These are phyloP conservation scores for Gracilaria vermiculophylla DNA, from an alignment of 23 red algal genomes.

Conservation along the genomic window DNA sequence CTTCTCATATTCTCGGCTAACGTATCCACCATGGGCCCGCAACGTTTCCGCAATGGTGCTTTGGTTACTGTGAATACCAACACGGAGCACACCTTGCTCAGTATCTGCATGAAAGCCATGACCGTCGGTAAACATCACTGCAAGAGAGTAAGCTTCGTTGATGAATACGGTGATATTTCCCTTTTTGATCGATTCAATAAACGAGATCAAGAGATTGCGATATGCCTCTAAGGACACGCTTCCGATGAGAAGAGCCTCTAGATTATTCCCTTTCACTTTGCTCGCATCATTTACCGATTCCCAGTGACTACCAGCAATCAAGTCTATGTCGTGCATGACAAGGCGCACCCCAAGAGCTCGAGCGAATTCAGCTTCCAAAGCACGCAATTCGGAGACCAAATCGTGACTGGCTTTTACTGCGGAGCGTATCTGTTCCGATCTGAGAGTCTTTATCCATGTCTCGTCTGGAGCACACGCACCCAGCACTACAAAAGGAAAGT, in stretches of 20 bases:
- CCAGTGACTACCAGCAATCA: neutral
- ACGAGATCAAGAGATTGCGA: neutral
- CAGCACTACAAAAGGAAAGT: constrained; percentile 13
- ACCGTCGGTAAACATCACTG: constrained; percentile 49
- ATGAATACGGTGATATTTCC: neutral
- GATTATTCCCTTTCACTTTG: neutral
- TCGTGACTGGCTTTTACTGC: neutral
- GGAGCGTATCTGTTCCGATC: constrained; percentile 12
- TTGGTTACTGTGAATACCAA: neutral
- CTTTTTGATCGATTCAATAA: neutral
- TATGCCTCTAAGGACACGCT: neutral
- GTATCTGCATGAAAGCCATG: neutral
- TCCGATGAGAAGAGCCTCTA: neutral
- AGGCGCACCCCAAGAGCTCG: constrained; percentile 26
- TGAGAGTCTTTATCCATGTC: constrained; percentile 28
- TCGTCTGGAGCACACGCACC: constrained; percentile 42
- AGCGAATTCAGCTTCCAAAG: constrained; percentile 15
- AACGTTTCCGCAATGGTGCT: constrained; percentile 3
- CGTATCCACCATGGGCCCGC: neutral
- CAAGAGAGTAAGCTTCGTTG: neutral
- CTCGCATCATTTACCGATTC: neutral
- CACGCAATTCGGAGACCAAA: neutral
- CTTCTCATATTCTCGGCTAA: constrained; percentile 28
- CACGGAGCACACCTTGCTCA: constrained; percentile 14
- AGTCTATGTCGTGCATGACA: constrained; percentile 38